phyloP scores from a whole-genome alignment of 495 filamentous ascomycete genomes.

The Talaromyces thailandensis region DNA sequence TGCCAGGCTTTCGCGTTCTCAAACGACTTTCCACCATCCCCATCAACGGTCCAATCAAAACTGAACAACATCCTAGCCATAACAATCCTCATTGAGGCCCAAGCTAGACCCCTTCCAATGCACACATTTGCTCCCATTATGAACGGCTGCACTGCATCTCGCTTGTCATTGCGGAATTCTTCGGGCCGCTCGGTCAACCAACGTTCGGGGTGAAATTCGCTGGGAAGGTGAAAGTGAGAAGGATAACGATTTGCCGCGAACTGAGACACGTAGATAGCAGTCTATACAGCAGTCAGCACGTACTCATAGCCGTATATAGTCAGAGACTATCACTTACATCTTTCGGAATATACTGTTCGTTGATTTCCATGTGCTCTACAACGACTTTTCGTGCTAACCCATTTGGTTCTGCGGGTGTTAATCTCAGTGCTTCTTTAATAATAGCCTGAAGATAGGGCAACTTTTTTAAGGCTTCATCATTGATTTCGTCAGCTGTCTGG shows the following conservation, averaged over 20 bases:
- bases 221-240: not conserved
- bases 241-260: not conserved
- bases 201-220: not conserved
- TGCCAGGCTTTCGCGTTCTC: not conserved
- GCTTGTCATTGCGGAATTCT: not conserved
- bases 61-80: not conserved
- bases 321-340: not conserved
- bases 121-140: not conserved
- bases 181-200: not conserved
- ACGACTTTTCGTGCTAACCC: constrained; percentile 9
- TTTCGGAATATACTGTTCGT: not conserved
- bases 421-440: constrained; percentile 42
- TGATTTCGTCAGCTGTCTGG: not conserved
- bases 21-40: not conserved
- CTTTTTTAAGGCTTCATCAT: not conserved
- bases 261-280: not conserved
- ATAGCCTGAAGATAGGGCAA: constrained; percentile 46
- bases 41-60: not conserved
- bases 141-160: not conserved
- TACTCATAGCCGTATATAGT: too few species aligned
- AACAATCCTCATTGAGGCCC: not conserved
- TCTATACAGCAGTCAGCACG: not conserved
- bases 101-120: not conserved
- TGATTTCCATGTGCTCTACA: not conserved
- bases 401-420: not conserved